Evolutionary conservation across 2,329 filamentous ascomycete genomes (phyloP).

Genomic region (Beauveria australis): DNA sequence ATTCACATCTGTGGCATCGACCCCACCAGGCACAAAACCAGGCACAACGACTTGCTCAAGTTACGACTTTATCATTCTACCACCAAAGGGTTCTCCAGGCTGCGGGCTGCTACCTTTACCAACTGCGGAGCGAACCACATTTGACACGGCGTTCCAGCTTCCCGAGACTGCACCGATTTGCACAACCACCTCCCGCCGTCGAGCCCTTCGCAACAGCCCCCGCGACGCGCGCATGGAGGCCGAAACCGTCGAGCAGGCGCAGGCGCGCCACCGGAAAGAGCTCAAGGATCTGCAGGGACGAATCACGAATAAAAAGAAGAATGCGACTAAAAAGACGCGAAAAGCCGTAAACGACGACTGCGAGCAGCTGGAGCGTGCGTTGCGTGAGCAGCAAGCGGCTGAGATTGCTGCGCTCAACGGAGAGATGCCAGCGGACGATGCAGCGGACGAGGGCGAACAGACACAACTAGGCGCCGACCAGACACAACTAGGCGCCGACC

Average conservation of each 20-base stretch:
- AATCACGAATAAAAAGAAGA: conserved; percentile 94
- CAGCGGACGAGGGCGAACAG: conserved; percentile 14
- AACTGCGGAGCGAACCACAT: neutral
- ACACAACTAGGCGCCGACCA: conserved; percentile 15
- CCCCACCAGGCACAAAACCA: neutral
- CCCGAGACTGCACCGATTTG: neutral
- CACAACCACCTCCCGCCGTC: neutral
- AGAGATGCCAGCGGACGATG: conserved; percentile 12
- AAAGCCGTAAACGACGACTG: conserved; percentile 72
- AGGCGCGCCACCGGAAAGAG: conserved; percentile 78
- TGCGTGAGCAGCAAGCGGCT: conserved; percentile 58
- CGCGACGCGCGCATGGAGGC: conserved; percentile 19
- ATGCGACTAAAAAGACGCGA: conserved; percentile 78
- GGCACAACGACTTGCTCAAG: neutral
- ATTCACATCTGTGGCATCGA: neutral
- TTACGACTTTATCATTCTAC: neutral
- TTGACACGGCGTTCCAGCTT: neutral
- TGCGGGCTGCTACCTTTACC: neutral
- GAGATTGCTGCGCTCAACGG: conserved; percentile 43
- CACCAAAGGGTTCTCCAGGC: neutral
- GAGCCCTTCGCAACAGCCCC: neutral
- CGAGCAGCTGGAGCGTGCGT: conserved; percentile 56
- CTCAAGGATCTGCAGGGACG: conserved; percentile 76
- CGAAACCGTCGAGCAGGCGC: conserved; percentile 65
- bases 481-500: too few species aligned